Conservation (phyloP, 345 rosid species). For the Eucalyptus lansdowneana region DNA sequence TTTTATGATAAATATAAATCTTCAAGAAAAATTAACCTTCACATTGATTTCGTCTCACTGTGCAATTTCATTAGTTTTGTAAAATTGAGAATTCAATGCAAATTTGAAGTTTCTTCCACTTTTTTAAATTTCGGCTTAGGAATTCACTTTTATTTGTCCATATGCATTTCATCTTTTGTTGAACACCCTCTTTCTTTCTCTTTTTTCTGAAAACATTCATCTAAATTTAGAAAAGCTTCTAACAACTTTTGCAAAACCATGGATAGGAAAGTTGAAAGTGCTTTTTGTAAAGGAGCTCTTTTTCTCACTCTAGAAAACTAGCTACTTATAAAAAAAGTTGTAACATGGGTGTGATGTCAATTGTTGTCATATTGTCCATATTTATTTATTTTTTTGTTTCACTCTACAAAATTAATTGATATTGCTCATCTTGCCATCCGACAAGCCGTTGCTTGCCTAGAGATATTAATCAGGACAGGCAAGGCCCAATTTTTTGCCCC, state of each 20-base stretch:
- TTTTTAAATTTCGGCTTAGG: neutral
- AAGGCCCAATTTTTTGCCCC: neutral
- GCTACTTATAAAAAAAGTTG: neutral
- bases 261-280: neutral
- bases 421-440: neutral
- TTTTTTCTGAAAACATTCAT: neutral
- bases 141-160: neutral
- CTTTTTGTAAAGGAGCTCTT: neutral
- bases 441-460: neutral
- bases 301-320: neutral
- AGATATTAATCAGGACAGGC: neutral
- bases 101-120: neutral
- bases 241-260: neutral
- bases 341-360: neutral
- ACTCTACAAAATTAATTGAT: neutral
- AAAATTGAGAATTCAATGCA: neutral
- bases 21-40: neutral
- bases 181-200: neutral
- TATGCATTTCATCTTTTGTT: neutral
- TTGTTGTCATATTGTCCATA: neutral
- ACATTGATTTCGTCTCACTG: accelerated
- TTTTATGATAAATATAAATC: neutral
- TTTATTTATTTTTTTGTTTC: neutral
- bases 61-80: neutral
- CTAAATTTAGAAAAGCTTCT: neutral